phyloP scores from a whole-genome alignment of 2,329 filamentous ascomycete genomes.

The Pseudogymnoascus sp. region DNA sequence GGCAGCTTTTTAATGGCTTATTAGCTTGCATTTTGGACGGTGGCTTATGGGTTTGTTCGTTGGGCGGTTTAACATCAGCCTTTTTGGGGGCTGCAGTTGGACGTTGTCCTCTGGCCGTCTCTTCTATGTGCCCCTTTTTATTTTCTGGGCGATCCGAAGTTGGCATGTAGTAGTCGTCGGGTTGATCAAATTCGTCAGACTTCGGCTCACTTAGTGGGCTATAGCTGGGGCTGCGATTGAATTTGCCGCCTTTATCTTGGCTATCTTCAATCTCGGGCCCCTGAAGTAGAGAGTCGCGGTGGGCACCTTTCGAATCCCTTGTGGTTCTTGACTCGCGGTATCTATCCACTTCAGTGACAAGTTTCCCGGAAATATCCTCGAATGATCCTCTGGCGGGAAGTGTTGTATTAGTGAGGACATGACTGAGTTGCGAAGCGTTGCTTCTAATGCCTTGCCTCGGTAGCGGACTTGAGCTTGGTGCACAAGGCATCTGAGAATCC shows the following conservation, averaged over 20 bases:
- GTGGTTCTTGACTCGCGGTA: not conserved
- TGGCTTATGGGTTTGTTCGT: not conserved
- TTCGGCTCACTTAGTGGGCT: not conserved
- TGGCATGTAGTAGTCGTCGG: not conserved
- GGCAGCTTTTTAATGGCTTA: not conserved
- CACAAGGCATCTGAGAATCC: not conserved
- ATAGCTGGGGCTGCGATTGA: not conserved
- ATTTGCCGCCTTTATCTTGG: not conserved
- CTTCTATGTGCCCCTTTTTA: not conserved
- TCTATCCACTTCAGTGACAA: not conserved
- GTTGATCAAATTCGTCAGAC: not conserved
- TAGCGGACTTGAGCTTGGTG: not conserved
- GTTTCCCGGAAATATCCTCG: too few species aligned
- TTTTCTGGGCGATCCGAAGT: not conserved
- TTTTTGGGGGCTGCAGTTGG: not conserved
- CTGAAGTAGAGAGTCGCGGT: too few species aligned
- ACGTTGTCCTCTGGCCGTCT: not conserved
- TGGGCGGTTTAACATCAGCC: not conserved
- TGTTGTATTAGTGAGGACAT: not conserved
- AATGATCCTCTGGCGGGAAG: not conserved
- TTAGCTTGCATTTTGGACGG: not conserved
- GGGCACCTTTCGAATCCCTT: too few species aligned
- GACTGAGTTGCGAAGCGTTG: not conserved
- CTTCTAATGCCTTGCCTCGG: constrained; percentile 24
- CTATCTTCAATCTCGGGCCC: not conserved